Evolutionary conservation across 352 stramenopile genomes (phyloP).

Genomic region (Pythium phragmitis): DNA sequence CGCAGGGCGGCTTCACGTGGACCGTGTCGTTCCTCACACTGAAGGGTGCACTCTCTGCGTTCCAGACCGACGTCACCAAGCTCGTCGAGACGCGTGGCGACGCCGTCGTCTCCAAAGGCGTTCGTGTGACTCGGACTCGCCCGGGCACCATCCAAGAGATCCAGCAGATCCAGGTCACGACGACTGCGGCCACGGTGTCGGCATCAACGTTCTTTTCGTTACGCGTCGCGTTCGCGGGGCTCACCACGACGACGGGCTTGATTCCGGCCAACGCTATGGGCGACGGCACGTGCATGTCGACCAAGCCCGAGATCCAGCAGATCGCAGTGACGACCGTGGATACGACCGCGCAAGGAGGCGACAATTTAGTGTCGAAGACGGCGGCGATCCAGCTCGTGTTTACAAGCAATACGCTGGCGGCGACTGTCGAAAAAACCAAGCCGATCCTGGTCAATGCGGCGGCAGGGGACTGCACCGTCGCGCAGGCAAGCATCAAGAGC

Average conservation of each 20-base stretch:
- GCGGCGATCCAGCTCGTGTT: slow-evolving; percentile 90
- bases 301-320: slow-evolving; percentile 83
- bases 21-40: slow-evolving; percentile 90
- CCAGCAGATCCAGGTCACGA: slow-evolving; percentile 64
- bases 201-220: slow-evolving; percentile 45
- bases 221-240: slow-evolving; percentile 40
- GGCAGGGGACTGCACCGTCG: slow-evolving; percentile 77
- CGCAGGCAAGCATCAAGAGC: slow-evolving; percentile 43
- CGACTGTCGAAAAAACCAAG: slow-evolving; percentile 57
- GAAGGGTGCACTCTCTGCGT: slow-evolving; percentile 41
- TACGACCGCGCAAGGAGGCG: slow-evolving; percentile 86
- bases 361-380: slow-evolving; percentile 83
- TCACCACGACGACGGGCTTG: slow-evolving; percentile 59
- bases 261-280: slow-evolving; percentile 83
- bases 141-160: slow-evolving; percentile 63
- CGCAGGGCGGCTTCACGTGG: slow-evolving; percentile 92
- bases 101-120: slow-evolving; percentile 39
- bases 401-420: slow-evolving; percentile 58
- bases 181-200: slow-evolving; percentile 36
- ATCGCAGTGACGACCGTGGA: slow-evolving; percentile 90
- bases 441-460: slow-evolving; percentile 82
- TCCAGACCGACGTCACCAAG: slow-evolving; percentile 34
- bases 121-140: slow-evolving; percentile 43
- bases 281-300: slow-evolving; percentile 62
- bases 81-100: slow-evolving; percentile 60